Evolutionary conservation across 179 eudicot species (phyloP).

Genomic region (Heliamphora ciliata): DNA sequence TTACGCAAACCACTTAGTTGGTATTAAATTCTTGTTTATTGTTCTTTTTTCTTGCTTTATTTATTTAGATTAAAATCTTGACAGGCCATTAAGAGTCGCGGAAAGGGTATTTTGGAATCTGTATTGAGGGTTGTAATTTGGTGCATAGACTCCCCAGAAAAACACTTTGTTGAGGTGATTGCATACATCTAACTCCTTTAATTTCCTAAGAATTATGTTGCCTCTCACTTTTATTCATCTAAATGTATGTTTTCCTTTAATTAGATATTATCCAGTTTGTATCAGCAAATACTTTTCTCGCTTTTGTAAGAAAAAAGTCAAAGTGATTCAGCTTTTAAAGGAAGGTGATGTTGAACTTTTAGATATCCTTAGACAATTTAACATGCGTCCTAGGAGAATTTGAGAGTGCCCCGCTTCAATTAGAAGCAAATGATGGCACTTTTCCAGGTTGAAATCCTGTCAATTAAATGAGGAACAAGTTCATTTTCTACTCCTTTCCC

Average conservation of each 20-base stretch:
- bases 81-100: conserved; percentile 58
- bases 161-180: conserved; percentile 73
- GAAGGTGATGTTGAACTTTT: background rate
- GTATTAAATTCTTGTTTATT: background rate
- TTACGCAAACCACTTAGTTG: background rate
- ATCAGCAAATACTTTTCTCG: background rate
- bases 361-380: background rate
- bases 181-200: background rate
- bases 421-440: background rate
- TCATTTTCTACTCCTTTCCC: no score
- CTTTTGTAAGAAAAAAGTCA: background rate
- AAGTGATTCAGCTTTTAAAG: background rate
- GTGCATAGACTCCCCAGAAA: conserved; percentile 74
- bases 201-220: conserved; percentile 5
- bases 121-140: conserved; percentile 38
- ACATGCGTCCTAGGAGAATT: background rate
- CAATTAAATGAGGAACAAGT: no score
- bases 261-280: background rate
- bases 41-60: background rate
- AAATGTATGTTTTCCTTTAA: conserved; percentile 1
- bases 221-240: background rate
- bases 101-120: conserved; percentile 39
- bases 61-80: conserved; percentile 7
- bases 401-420: background rate
- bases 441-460: background rate